A percentile compares a stretch with the other conserved stretches of the same genome.
Evolutionary conservation across 495 filamentous ascomycete genomes (phyloP).

Genomic region (Neurospora sp.): DNA sequence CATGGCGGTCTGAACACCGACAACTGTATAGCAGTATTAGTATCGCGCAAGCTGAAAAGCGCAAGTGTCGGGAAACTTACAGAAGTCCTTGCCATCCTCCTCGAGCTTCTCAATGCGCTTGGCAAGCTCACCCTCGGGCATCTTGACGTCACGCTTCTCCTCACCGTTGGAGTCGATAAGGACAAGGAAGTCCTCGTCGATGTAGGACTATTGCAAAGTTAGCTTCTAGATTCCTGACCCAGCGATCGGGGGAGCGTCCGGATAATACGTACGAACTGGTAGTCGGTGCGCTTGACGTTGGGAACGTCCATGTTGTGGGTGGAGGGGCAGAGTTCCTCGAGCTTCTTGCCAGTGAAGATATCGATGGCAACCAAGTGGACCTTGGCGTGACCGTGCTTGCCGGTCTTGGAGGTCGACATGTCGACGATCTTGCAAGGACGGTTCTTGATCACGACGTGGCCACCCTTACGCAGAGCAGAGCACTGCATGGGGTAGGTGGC

Average conservation of each 20-base stretch:
- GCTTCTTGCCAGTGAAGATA: constrained; percentile 99
- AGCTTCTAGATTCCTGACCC: not conserved
- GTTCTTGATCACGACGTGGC: constrained; percentile 91
- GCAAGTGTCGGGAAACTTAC: constrained; percentile 49
- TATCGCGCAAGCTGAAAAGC: not conserved
- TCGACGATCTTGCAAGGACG: constrained; percentile 99
- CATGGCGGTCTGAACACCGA: constrained; percentile 91
- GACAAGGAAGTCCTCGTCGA: constrained; percentile 84
- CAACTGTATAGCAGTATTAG: constrained; percentile 45
- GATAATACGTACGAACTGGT: constrained; percentile 68
- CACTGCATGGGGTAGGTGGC: constrained; percentile 95
- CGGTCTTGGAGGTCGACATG: constrained; percentile 99
- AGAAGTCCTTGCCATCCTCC: constrained; percentile 57
- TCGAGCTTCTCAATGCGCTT: constrained; percentile 66
- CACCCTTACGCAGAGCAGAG: constrained; percentile 98
- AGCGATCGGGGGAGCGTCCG: not conserved
- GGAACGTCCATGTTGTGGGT: constrained; percentile 99
- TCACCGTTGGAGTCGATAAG: constrained; percentile 73
- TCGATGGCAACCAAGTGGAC: constrained; percentile 94
- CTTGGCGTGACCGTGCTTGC: constrained; percentile 99
- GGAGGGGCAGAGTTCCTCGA: constrained; percentile 97
- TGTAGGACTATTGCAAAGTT: constrained; percentile 35
- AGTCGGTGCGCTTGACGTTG: constrained; percentile 79
- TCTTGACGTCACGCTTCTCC: constrained; percentile 89
- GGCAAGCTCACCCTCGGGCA: constrained; percentile 81